Base-by-base conservation (phyloP, 768 basidiomycete species). In the Tulasnella sp. region DNA sequence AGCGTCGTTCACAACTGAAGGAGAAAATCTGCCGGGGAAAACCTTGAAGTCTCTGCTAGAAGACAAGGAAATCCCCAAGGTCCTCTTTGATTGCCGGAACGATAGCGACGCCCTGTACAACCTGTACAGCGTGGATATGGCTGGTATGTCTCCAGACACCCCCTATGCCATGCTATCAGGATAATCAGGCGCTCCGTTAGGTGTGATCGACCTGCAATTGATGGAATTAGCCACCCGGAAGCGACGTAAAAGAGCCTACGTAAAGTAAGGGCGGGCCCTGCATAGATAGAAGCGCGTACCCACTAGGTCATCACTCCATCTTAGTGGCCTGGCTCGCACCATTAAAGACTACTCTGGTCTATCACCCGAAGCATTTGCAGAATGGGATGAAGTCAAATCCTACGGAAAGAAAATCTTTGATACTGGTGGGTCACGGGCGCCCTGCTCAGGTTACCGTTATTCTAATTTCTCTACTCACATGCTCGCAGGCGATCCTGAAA, bases 61-160 rank as follows among this genome's bases (percentile, higher is more conserved):
- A 48, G 81, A 81, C 50, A 40, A 41, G 3, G n/a, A 24, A 11
- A 76, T 81, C 42, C 72, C 78, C 2, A 81, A 81, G 46, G 69
- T 81, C 54, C 75, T 81, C 44, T 81, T 81, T 72, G 81, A 81
- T 34, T 81, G 81, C 44, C 81, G 81, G 8, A 81, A 81, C 58
- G 81, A 81, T 64, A 37, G 40, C 44, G 81, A 81, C 73, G 81
- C 81, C 37, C 58, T 81, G n/a, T 81, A 81, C 75, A 81, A 81
- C 80, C n/a, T 81, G 28, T 81, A 80, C 69, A n/a, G 76, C 24
- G 72, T 81, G 24, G 81, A 81, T 28, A 81, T 81, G 81, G 60
- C 11, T n/a, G 72, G 73, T 80, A 28, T 31, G 79, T n/a, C 20
- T 12, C 37, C 20, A 37, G 44, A 12, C 41, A 22, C 16, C 22